A percentile compares a stretch with the other conserved stretches of the same genome.
Conservation (phyloP, 164 flowering plant genomes). For the Paratinospora sagittata region DNA sequence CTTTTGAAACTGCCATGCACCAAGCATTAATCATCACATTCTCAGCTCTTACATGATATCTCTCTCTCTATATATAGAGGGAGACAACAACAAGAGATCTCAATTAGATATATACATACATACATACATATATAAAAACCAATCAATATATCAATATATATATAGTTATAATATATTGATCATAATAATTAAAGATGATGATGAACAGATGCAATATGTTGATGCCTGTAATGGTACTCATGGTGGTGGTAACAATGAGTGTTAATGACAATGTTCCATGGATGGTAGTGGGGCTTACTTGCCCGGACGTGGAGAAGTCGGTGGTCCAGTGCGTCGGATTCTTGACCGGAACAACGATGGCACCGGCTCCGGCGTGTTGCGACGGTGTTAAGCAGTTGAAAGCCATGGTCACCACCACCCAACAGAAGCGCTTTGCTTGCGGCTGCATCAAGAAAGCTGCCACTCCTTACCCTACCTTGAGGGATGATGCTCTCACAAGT, state of each 20-base stretch:
- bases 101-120: too few species aligned
- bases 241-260: not conserved
- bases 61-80: too few species aligned
- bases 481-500: conserved; percentile 4
- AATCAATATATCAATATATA: too few species aligned
- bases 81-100: too few species aligned
- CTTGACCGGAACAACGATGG: conserved; percentile 5
- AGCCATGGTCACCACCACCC: not conserved
- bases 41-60: too few species aligned
- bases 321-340: conserved; percentile 12
- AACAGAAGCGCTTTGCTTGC: conserved; percentile 8
- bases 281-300: conserved; percentile 11
- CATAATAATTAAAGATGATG: too few species aligned
- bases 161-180: too few species aligned
- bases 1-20: too few species aligned
- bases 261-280: too few species aligned
- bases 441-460: conserved; percentile 6
- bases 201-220: too few species aligned
- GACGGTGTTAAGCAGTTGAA: conserved; percentile 10
- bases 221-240: not conserved
- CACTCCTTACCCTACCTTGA: not conserved
- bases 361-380: conserved; percentile 8
- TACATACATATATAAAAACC: too few species aligned
- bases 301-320: conserved; percentile 3
- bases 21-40: too few species aligned